Evolutionary conservation across 768 basidiomycete genomes (phyloP).

Genomic region (Tylopilus balloui): DNA sequence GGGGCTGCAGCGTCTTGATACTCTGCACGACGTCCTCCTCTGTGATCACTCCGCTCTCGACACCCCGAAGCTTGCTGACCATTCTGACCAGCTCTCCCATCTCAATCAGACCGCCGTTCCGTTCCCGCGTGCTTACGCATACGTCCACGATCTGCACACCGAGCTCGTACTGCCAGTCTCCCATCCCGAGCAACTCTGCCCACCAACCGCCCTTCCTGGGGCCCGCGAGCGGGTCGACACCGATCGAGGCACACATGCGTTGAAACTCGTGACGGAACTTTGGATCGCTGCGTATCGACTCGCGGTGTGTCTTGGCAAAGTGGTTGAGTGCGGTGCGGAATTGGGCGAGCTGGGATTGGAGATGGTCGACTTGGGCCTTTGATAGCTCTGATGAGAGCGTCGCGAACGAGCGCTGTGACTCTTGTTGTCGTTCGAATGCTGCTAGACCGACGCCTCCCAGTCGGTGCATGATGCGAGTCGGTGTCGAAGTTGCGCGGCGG

Average conservation of each 20-base stretch:
- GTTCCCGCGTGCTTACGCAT: slow-evolving; percentile 80
- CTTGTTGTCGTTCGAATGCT: slow-evolving; percentile 84
- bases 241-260: slow-evolving; percentile 92
- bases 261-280: slow-evolving; percentile 89
- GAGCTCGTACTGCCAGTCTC: slow-evolving; percentile 95
- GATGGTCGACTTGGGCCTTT: slow-evolving; percentile 66
- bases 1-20: slow-evolving; percentile 81
- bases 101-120: slow-evolving; percentile 91
- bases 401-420: slow-evolving; percentile 75
- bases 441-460: slow-evolving; percentile 81
- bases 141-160: slow-evolving; percentile 94
- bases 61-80: slow-evolving; percentile 71
- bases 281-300: slow-evolving; percentile 79
- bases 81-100: slow-evolving; percentile 79
- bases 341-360: slow-evolving; percentile 76
- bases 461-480: slow-evolving; percentile 64
- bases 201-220: slow-evolving; percentile 86
- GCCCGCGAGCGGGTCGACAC: slow-evolving; percentile 90
- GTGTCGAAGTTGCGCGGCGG: too few relatives aligned
- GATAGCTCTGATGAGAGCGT: slow-evolving; percentile 78
- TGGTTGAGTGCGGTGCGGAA: slow-evolving; percentile 76
- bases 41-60: slow-evolving; percentile 64
- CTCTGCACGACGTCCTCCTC: slow-evolving; percentile 82
- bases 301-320: slow-evolving; percentile 81
- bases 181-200: slow-evolving; percentile 81